Percentiles rank a stretch among this genome's conserved stretches.
Conservation (phyloP, 257 asterid species). For the Rehmannia glutinosa region DNA sequence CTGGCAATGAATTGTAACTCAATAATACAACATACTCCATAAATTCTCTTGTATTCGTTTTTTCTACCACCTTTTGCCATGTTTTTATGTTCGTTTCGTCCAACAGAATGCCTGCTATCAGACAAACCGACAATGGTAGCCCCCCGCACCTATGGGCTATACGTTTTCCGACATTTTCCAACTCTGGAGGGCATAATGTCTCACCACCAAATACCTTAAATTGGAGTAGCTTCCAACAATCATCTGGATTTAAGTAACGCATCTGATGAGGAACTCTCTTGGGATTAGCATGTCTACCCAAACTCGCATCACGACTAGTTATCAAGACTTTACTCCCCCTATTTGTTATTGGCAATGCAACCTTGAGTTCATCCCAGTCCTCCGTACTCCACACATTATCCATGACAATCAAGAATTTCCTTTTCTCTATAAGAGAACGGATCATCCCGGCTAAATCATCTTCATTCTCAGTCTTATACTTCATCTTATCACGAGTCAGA, state of each 20-base stretch:
- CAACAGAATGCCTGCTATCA: constrained; percentile 23
- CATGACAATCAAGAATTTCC: constrained; percentile 37
- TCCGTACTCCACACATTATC: constrained; percentile 46
- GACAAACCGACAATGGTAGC: constrained; percentile 40
- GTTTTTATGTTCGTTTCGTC: background rate
- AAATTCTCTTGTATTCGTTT: background rate
- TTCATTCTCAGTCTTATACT: no score
- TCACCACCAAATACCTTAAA: constrained; percentile 33
- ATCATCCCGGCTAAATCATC: constrained; percentile 6
- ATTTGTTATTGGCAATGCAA: constrained; percentile 24
- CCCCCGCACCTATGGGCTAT: constrained; percentile 38
- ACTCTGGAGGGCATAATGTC: constrained; percentile 11
- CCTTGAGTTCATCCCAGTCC: constrained; percentile 24
- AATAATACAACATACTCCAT: constrained; percentile 10
- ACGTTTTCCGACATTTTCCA: constrained; percentile 9
- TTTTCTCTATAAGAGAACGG: background rate
- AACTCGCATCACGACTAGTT: constrained; percentile 42
- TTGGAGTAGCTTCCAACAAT: constrained; percentile 37
- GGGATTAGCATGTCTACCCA: constrained; percentile 7
- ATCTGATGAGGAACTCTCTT: no score
- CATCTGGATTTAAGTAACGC: constrained; percentile 7
- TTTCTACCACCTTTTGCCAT: constrained; percentile 20
- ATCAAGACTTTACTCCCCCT: constrained; percentile 33
- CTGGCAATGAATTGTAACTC: constrained; percentile 39
- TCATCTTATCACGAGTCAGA: no score